These are phyloP conservation scores for Lippia alba DNA, from an alignment of 305 asterid genomes.

Conservation along the genomic window DNA sequence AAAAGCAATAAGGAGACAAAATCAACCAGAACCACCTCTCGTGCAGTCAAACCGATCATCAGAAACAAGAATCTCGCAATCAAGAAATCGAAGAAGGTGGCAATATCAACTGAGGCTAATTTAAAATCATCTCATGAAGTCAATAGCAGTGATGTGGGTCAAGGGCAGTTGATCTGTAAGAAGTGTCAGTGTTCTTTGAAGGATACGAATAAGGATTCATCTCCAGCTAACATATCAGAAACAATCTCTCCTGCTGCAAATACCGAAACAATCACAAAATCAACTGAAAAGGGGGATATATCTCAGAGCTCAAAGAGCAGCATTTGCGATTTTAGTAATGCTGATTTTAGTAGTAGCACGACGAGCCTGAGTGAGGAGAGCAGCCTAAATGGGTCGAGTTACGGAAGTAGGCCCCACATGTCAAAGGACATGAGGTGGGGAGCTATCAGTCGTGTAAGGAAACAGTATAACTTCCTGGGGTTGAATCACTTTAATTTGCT, in stretches of 20 bases:
- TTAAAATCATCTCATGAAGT: conserved; percentile 38
- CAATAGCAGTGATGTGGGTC: conserved; percentile 33
- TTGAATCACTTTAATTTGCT: conserved; percentile 79
- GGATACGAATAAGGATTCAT: conserved; percentile 45
- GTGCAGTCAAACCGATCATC: conserved; percentile 56
- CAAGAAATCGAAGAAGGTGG: conserved; percentile 61
- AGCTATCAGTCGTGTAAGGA: conserved; percentile 59
- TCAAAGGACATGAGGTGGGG: conserved; percentile 83
- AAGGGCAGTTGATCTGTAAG: conserved; percentile 68
- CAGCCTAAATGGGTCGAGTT: conserved; percentile 63
- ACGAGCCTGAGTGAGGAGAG: conserved; percentile 84
- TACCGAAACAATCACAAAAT: conserved; percentile 42
- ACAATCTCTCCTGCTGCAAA: conserved; percentile 38
- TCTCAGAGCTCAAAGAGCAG: conserved; percentile 92
- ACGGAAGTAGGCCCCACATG: conserved; percentile 84
- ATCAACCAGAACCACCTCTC: conserved; percentile 49
- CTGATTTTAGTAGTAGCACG: conserved; percentile 78
- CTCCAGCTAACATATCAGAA: conserved; percentile 37
- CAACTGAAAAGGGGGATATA: conserved; percentile 67
- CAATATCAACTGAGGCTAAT: conserved; percentile 32
- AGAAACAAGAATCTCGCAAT: conserved; percentile 58
- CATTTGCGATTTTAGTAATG: conserved; percentile 76
- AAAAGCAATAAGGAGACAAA: conserved; percentile 57
- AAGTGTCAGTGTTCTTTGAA: conserved; percentile 79
- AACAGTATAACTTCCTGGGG: conserved; percentile 69